Percentiles rank a stretch among this genome's conserved stretches.
Conservation (phyloP, 331 rosid species). For the Telfairia occidentalis region DNA sequence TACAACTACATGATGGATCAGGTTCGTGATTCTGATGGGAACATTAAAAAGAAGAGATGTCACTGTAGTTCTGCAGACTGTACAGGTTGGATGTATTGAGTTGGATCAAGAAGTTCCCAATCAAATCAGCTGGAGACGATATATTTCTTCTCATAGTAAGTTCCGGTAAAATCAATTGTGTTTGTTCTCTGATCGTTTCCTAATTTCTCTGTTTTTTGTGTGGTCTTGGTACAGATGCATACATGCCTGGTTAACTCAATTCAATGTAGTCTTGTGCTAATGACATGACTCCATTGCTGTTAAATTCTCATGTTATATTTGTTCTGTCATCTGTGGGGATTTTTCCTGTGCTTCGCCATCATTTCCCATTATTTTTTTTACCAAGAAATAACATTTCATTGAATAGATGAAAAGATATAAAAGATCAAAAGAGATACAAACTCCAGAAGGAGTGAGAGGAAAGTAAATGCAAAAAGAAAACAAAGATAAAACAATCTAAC, state of each 20-base stretch:
- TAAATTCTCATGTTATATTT: background rate
- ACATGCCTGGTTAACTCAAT: background rate
- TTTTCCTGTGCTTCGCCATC: background rate
- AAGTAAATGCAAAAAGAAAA: too few relatives aligned
- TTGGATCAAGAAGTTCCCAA: background rate
- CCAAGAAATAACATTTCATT: too few relatives aligned
- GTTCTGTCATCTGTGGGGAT: background rate
- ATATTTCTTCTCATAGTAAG: slow-evolving; percentile 6
- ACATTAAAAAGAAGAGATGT: slow-evolving; percentile 63
- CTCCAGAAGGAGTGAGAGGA: too few relatives aligned
- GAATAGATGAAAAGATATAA: too few relatives aligned
- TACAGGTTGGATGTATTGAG: slow-evolving; percentile 74
- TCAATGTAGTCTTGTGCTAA: background rate
- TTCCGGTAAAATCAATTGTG: background rate
- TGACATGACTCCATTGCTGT: background rate
- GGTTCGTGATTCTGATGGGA: slow-evolving; percentile 62
- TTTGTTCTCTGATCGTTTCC: background rate
- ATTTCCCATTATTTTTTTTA: background rate
- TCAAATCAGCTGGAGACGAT: slow-evolving; percentile 1
- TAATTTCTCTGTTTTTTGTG: background rate
- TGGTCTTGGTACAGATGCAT: background rate
- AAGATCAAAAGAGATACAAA: too few relatives aligned
- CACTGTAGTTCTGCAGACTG: slow-evolving; percentile 67
- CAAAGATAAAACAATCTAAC: too few relatives aligned
- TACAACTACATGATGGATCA: slow-evolving; percentile 64